Evolutionary conservation across 2,329 filamentous ascomycete genomes (phyloP), one percentile per base, ranked within the genome.

Genomic region (Talaromyces sp.): DNA sequence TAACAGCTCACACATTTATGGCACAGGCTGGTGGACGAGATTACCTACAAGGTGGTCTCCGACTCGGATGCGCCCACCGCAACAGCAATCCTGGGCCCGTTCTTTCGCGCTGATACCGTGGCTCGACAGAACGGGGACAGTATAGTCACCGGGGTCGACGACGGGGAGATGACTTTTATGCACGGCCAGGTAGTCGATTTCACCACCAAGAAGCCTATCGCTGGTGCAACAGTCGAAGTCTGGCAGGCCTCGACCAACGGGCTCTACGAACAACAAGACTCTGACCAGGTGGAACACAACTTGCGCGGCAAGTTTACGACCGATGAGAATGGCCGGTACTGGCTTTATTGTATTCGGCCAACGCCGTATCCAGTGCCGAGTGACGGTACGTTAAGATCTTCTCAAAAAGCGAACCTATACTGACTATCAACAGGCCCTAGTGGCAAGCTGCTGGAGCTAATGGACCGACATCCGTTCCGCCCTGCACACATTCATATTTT

Each of bases 11-110:
- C 57, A 62, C 39, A 63, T 22, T 19, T 22, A 22, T 8, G 2
- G 15, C n/a, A 32, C 47, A 79, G 77, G 5, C 84, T 90, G 4
- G 89, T 93, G 54, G 91, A 93, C 73, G 90, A 93, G 72, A 93
- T 95, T 70, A 91, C 89, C 60, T 89, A 87, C 77, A 87, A 85
- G 63, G 79, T 84, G 57, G 82, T 83, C 32, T 78, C 81, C 59
- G 77, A 79, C 15, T 70, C 77, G 15, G 81, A 82, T 44, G 80
- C 80, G 0, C 81, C 86, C 11, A 95, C 91, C 5, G 85, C 90
- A 2, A 90, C 89, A 4, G 87, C 91, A 47, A 92, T 96, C 66
- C 83, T 96, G 0, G 92, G 92, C 0, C 92, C 92, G 1, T 96
- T 96, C 78, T 96, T 90, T 85, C 84, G 90, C 6, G 82, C 85